A percentile compares a stretch with the other conserved stretches of the same genome.
These are phyloP conservation scores for Botrytis fabae DNA, from an alignment of 2,329 filamentous ascomycete genomes.

Conservation along the genomic window DNA sequence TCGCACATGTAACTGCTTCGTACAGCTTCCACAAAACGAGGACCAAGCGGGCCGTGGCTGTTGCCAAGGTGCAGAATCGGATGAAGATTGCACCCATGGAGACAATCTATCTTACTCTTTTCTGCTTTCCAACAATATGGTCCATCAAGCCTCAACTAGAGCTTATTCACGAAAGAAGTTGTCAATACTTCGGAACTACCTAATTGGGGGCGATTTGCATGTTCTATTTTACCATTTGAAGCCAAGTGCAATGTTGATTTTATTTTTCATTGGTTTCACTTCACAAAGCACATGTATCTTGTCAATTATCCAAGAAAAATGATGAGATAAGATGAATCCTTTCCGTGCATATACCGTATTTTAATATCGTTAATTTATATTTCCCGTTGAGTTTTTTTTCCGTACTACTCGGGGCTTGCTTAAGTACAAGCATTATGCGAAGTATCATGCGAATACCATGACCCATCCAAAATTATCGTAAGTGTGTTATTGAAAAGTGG, in stretches of 20 bases:
- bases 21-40: constrained; percentile 21
- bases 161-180: constrained; percentile 10
- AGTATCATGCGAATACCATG: constrained; percentile 22
- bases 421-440: constrained; percentile 24
- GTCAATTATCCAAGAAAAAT: constrained; percentile 8
- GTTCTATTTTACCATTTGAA: constrained; percentile 13
- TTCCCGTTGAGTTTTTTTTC: background rate
- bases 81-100: constrained; percentile 24
- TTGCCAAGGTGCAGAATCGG: constrained; percentile 23
- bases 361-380: constrained; percentile 7
- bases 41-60: constrained; percentile 23
- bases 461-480: constrained; percentile 22
- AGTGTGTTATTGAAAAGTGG: constrained; percentile 22
- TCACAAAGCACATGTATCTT: constrained; percentile 14
- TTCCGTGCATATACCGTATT: constrained; percentile 1
- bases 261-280: constrained; percentile 16
- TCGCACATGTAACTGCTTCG: constrained; percentile 20
- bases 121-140: constrained; percentile 17
- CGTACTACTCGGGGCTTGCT: constrained; percentile 17
- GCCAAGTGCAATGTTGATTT: constrained; percentile 2
- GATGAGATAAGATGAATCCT: constrained; percentile 24
- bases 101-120: constrained; percentile 15
- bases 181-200: constrained; percentile 25
- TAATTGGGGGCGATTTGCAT: constrained; percentile 10
- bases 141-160: constrained; percentile 11